Conservation (phyloP, 2,329 filamentous ascomycete genomes). For the Fusarium begoniae region DNA sequence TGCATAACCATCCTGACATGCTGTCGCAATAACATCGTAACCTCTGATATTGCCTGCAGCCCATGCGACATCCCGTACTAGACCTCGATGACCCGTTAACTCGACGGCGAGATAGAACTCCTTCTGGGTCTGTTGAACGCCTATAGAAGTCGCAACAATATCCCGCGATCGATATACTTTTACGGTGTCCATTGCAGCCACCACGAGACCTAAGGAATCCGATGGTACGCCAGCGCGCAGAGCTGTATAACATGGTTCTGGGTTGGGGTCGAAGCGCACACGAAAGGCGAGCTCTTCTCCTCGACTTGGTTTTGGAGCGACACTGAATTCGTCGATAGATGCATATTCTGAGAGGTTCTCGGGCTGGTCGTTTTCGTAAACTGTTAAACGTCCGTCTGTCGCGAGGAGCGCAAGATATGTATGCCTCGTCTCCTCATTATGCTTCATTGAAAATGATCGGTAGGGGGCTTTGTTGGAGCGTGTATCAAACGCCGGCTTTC, state of each 20-base stretch:
- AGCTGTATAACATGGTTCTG: slow-evolving; percentile 79
- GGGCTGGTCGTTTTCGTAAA: slow-evolving; percentile 87
- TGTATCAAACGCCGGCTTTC: slow-evolving; percentile 64
- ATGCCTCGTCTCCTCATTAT: slow-evolving; percentile 80
- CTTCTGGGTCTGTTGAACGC: slow-evolving; percentile 66
- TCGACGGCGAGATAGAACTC: slow-evolving; percentile 88
- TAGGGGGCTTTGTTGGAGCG: slow-evolving; percentile 69
- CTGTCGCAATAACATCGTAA: slow-evolving; percentile 89
- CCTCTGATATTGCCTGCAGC: slow-evolving; percentile 90
- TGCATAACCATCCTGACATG: slow-evolving; percentile 89
- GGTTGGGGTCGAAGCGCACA: slow-evolving; percentile 88
- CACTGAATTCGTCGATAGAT: slow-evolving; percentile 77
- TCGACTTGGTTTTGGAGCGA: slow-evolving; percentile 74
- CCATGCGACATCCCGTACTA: slow-evolving; percentile 92
- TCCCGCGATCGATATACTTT: slow-evolving; percentile 82
- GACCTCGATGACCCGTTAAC: slow-evolving; percentile 74
- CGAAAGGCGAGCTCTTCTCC: slow-evolving; percentile 90
- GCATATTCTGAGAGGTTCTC: slow-evolving; percentile 83
- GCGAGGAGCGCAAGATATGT: slow-evolving; percentile 88
- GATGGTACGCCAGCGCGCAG: slow-evolving; percentile 82
- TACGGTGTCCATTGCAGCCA: slow-evolving; percentile 85
- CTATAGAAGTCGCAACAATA: slow-evolving; percentile 61
- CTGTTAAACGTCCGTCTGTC: slow-evolving; percentile 79
- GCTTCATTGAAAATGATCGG: slow-evolving; percentile 85
- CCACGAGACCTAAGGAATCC: slow-evolving; percentile 82